phyloP scores from a whole-genome alignment of 2,329 filamentous ascomycete genomes.

The Claviceps sp. region DNA sequence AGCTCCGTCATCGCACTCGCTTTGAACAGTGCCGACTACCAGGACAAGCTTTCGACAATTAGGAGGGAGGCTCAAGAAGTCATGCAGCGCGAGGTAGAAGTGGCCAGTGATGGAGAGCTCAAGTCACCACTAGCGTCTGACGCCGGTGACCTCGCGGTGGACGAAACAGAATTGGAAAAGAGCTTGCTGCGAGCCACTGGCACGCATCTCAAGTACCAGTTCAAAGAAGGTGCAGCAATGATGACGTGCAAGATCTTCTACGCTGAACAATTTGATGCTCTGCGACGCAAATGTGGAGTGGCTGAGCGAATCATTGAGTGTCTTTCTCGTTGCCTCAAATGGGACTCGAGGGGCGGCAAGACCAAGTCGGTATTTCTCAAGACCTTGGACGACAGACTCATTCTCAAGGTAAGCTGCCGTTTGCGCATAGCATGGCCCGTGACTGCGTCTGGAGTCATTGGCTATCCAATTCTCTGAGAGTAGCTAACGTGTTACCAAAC shows the following conservation, averaged over 20 bases:
- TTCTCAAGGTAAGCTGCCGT: slow-evolving; percentile 52
- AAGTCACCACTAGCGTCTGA: slow-evolving; percentile 22
- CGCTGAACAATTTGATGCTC: slow-evolving; percentile 91
- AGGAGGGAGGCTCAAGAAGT: slow-evolving; percentile 35
- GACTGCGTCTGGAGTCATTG: neutral
- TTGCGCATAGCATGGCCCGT: neutral
- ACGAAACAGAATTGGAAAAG: slow-evolving; percentile 68
- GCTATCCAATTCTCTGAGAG: neutral
- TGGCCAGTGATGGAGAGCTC: slow-evolving; percentile 14
- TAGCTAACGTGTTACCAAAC: too few relatives aligned
- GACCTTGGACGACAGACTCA: slow-evolving; percentile 85
- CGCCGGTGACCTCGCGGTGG: slow-evolving; percentile 25
- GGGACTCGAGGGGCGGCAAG: slow-evolving; percentile 96
- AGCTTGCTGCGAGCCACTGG: slow-evolving; percentile 74
- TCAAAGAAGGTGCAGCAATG: slow-evolving; percentile 81
- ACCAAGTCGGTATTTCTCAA: slow-evolving; percentile 96
- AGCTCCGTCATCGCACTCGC: slow-evolving; percentile 93
- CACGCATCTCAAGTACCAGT: slow-evolving; percentile 92
- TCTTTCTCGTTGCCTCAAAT: slow-evolving; percentile 87
- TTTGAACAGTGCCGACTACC: slow-evolving; percentile 77
- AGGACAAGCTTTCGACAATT: slow-evolving; percentile 60
- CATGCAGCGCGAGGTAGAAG: slow-evolving; percentile 24
- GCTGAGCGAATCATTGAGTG: slow-evolving; percentile 92
- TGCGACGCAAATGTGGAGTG: slow-evolving; percentile 84
- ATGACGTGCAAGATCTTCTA: slow-evolving; percentile 99